Evolutionary conservation across 345 rosid genomes (phyloP).

Genomic region (Eucalyptus grandis): DNA sequence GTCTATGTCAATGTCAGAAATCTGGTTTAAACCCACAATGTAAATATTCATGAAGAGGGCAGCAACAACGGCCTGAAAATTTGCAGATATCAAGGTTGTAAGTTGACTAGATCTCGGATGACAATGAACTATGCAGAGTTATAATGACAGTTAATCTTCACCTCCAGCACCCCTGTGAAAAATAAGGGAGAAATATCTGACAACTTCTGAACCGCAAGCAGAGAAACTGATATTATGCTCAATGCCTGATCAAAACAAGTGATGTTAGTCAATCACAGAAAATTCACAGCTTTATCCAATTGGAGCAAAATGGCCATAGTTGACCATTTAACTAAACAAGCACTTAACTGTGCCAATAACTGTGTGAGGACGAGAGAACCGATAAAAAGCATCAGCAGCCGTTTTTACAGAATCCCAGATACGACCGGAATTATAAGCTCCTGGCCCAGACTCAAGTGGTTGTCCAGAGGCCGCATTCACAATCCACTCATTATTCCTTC

Average conservation of each 20-base stretch:
- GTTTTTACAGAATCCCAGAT: conserved; percentile 16
- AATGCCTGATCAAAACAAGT: conserved; percentile 39
- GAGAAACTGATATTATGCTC: conserved; percentile 90
- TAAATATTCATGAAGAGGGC: conserved; percentile 94
- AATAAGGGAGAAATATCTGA: conserved; percentile 72
- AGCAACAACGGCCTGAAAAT: conserved; percentile 75
- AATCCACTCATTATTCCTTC: conserved; percentile 10
- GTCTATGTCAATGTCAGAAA: conserved; percentile 87
- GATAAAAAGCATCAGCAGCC: conserved; percentile 63
- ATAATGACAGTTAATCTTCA: neutral
- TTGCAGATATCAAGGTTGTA: neutral
- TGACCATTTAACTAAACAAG: neutral
- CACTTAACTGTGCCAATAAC: conserved; percentile 95
- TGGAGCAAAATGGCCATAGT: neutral
- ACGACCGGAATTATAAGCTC: conserved; percentile 23
- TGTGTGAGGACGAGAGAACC: conserved; percentile 92
- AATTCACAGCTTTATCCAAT: neutral
- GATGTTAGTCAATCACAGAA: neutral
- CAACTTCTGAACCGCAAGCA: conserved; percentile 68
- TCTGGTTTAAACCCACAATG: conserved; percentile 84
- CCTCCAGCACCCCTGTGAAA: conserved; percentile 72
- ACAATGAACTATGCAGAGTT: neutral
- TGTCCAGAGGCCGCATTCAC: conserved; percentile 54
- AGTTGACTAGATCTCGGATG: neutral
- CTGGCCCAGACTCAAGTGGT: conserved; percentile 41